Conservation (phyloP, 2,329 filamentous ascomycete species). For the Fusarium sp. region DNA sequence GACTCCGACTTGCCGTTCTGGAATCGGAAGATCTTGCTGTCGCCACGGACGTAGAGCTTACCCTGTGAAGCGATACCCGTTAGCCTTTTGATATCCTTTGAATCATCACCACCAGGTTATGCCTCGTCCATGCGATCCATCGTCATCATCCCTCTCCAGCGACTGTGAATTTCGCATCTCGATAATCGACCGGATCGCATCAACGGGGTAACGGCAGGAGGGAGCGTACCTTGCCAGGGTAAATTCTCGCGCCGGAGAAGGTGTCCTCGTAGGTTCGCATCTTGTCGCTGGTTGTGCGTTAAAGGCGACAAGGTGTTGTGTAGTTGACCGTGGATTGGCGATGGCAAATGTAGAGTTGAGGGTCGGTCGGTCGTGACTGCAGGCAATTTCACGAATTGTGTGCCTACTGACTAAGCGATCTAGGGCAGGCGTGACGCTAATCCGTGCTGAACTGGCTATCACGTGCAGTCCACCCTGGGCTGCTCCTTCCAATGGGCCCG, state of each 20-base stretch:
- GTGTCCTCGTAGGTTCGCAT: constrained; percentile 77
- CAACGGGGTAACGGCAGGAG: constrained; percentile 27
- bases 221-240: constrained; percentile 74
- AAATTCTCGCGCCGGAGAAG: constrained; percentile 76
- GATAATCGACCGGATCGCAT: constrained; percentile 45
- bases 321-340: constrained; percentile 58
- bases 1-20: constrained; percentile 99
- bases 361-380: constrained; percentile 46
- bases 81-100: constrained; percentile 47
- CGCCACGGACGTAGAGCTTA: constrained; percentile 99
- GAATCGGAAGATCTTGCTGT: constrained; percentile 99
- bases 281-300: constrained; percentile 60
- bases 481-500: constrained; percentile 3
- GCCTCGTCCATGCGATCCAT: constrained; percentile 32
- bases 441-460: constrained; percentile 36
- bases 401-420: constrained; percentile 57
- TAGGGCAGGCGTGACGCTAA: constrained; percentile 54
- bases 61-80: constrained; percentile 71
- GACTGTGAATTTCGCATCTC: constrained; percentile 35
- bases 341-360: constrained; percentile 53
- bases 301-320: constrained; percentile 58
- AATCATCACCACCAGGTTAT: constrained; percentile 23
- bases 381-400: constrained; percentile 60
- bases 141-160: constrained; percentile 20
- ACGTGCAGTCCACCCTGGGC: constrained; percentile 49